phyloP scores from a whole-genome alignment of 371 early-diverging fungal genomes.

The Apophysomyces variabilis region DNA sequence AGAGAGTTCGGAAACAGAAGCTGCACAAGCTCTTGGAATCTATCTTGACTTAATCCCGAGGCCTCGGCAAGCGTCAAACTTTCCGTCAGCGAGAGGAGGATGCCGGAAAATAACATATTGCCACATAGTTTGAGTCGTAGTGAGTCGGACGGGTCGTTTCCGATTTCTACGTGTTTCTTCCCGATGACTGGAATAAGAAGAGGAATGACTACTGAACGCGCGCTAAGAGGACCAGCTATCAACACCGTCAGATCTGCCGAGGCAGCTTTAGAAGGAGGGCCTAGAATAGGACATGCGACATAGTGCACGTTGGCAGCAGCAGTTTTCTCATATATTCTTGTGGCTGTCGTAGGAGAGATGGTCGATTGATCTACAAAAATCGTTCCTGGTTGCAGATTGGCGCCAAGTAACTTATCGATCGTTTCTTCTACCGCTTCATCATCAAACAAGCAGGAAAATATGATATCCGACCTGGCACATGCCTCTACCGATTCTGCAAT shows the following conservation, averaged over 20 bases:
- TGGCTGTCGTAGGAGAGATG: constrained; percentile 32
- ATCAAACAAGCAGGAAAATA: constrained; percentile 56
- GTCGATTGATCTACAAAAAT: constrained; percentile 52
- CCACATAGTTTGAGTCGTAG: constrained; percentile 67
- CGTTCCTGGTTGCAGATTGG: constrained; percentile 26
- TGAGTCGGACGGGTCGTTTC: constrained; percentile 47
- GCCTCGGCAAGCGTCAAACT: constrained; percentile 72
- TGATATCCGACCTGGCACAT: constrained; percentile 46
- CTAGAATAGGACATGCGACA: constrained; percentile 48
- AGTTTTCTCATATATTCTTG: constrained; percentile 19
- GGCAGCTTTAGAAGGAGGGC: constrained; percentile 42
- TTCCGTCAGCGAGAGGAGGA: constrained; percentile 69
- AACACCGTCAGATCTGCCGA: constrained; percentile 35
- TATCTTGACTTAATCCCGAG: constrained; percentile 55
- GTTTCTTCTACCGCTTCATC: constrained; percentile 48
- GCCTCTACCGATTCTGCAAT: constrained; percentile 31
- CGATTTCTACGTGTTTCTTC: constrained; percentile 46
- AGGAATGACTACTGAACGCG: constrained; percentile 21
- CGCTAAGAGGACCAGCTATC: constrained; percentile 29
- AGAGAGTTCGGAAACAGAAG: constrained; percentile 53
- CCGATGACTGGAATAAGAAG: constrained; percentile 42
- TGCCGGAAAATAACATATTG: constrained; percentile 65
- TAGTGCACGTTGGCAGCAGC: constrained; percentile 21
- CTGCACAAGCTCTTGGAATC: constrained; percentile 61
- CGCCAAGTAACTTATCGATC: constrained; percentile 22